Base-by-base conservation (phyloP, 805 yeast genomes). In the Ogataea trehalophila region DNA sequence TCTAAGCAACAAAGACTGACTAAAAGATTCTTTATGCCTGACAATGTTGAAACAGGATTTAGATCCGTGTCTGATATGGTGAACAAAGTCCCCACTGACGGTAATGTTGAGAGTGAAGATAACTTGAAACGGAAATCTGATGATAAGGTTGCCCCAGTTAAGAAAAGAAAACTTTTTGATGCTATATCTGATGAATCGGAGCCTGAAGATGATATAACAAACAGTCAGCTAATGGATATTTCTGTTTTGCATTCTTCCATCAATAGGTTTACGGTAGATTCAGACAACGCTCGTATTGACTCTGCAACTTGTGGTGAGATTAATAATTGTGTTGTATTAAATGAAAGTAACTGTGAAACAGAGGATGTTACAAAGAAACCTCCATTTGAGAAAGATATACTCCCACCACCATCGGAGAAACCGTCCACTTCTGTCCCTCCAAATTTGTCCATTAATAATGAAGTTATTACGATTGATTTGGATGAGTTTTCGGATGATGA, bases 1-100 rank as follows among this genome's bases (percentile, higher is more conserved):
- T 43, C 45, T 43, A 45, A 44, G 42, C 39, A 41, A 22, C 55
- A 58, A 50, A 55, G 48, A 29, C 33, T 46, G 23, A 49, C 49
- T 47, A 61, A 83, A 60, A 68, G 65, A 40, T 85, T 85, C 52
- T 81, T 80, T 61, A 81, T 85, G 87, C 94, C 94, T 0, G 86
- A 82, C 53, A 73, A 80, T 56, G 91, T 80, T 5, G 77, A 74
- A 37, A 76, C 83, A 0, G 91, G 89, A 0, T 85, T 86, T 54
- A 69, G 70, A 35, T 66, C 68, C 20, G 88, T 81, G 1, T 71
- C 78, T 2, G 62, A 63, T 5, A 55, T 84, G 58, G 74, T 82
- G 0, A 35, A 48, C 11, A 62, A 64, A 41, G 42, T 33, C 18
- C 35, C 26, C 20, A 34, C 41, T 23, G 55, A 48, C 31, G 49